These are phyloP conservation scores for Picochlorum sp. DNA, from an alignment of 139 green algal species.

Conservation along the genomic window DNA sequence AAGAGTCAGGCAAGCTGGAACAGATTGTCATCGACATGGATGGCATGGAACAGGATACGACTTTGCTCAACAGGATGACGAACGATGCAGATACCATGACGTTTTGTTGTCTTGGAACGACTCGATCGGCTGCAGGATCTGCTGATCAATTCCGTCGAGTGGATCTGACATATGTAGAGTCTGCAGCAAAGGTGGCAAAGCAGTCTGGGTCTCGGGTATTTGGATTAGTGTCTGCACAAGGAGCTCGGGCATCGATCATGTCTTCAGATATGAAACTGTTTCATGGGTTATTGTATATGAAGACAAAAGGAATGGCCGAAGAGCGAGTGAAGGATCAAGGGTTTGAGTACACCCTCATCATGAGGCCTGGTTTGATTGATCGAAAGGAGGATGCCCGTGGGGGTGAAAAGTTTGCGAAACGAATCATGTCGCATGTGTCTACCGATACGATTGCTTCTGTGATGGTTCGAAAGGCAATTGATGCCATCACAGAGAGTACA, in stretches of 20 bases:
- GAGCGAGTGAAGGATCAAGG: conserved; percentile 8
- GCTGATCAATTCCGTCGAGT: conserved; percentile 48
- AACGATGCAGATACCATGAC: conserved; percentile 22
- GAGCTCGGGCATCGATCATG: conserved; percentile 16
- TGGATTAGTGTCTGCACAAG: conserved; percentile 19
- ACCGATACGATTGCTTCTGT: not conserved
- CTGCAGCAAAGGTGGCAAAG: conserved; percentile 32
- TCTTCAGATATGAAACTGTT: conserved; percentile 18
- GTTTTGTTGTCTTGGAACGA: conserved; percentile 55
- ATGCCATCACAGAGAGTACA: not conserved
- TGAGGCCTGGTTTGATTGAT: conserved; percentile 23
- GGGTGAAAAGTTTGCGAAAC: conserved; percentile 2
- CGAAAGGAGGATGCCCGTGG: conserved; percentile 5
- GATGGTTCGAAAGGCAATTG: not conserved
- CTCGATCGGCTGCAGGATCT: conserved; percentile 40
- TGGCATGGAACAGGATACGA: not conserved
- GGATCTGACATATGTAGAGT: conserved; percentile 47
- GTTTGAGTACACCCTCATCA: conserved; percentile 12
- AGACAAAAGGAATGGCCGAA: conserved; percentile 25
- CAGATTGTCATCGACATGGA: conserved; percentile 4
- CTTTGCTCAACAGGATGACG: conserved; percentile 35
- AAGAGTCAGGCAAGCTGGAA: not conserved
- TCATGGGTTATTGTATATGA: conserved; percentile 25
- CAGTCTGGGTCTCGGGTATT: conserved; percentile 28
- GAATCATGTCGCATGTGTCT: not conserved